Conservation (phyloP, 2,329 filamentous ascomycete genomes). For the Penicillium palitans region DNA sequence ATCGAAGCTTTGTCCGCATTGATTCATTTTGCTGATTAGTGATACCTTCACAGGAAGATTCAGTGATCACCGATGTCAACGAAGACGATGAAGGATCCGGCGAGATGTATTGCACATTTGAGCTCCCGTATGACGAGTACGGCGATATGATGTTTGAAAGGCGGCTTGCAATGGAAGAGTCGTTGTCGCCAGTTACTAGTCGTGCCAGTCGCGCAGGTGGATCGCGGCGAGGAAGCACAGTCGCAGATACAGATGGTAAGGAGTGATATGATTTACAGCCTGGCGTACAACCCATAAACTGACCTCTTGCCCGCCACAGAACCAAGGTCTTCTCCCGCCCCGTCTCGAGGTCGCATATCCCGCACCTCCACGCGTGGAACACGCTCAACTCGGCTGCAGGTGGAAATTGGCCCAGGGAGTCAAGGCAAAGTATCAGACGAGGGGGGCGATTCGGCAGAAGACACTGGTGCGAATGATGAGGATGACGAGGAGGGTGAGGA, state of each 20-base stretch:
- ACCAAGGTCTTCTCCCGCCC: slow-evolving; percentile 45
- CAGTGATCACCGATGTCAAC: slow-evolving; percentile 56
- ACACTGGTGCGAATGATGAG: slow-evolving; percentile 41
- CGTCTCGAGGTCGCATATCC: slow-evolving; percentile 41
- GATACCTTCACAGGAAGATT: slow-evolving; percentile 48
- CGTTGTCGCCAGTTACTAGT: slow-evolving; percentile 44
- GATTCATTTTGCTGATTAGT: slow-evolving; percentile 24
- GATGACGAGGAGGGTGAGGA: slow-evolving; percentile 43
- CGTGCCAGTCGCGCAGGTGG: slow-evolving; percentile 27
- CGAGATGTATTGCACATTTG: slow-evolving; percentile 66
- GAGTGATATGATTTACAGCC: slow-evolving; percentile 3
- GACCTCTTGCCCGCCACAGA: slow-evolving; percentile 31
- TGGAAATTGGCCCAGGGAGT: slow-evolving; percentile 36
- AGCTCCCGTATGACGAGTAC: slow-evolving; percentile 56
- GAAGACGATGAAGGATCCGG: slow-evolving; percentile 53
- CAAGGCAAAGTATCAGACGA: slow-evolving; percentile 38
- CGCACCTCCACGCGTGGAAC: slow-evolving; percentile 39
- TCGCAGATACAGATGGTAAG: slow-evolving; percentile 51
- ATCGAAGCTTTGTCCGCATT: not conserved
- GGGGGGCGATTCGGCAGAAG: slow-evolving; percentile 41
- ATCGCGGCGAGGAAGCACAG: slow-evolving; percentile 47
- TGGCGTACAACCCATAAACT: not conserved
- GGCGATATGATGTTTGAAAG: slow-evolving; percentile 51
- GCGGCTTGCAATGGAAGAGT: slow-evolving; percentile 45
- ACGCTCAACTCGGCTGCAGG: slow-evolving; percentile 42